Conservation (phyloP, 495 filamentous ascomycete species). For the Rhypophila decipiens region DNA sequence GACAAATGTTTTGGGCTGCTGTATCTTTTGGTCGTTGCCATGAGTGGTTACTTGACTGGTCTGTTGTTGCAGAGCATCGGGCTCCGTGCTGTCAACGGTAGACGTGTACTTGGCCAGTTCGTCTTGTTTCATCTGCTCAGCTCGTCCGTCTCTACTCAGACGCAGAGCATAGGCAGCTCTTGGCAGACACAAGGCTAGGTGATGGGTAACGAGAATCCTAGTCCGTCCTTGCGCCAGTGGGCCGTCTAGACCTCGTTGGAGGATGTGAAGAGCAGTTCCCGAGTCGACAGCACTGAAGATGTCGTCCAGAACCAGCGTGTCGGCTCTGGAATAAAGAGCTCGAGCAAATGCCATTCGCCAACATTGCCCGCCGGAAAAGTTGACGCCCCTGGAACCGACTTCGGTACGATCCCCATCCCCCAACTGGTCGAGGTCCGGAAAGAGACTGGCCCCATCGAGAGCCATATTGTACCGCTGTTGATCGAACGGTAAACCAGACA, state of each 20-base stretch:
- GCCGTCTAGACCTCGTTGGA: slow-evolving; percentile 45
- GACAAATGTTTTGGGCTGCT: too few relatives aligned
- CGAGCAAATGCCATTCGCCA: slow-evolving; percentile 63
- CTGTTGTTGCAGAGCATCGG: too few relatives aligned
- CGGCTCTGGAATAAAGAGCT: slow-evolving; percentile 62
- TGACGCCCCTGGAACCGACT: slow-evolving; percentile 64
- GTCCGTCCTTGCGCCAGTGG: slow-evolving; percentile 40
- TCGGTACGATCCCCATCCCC: slow-evolving; percentile 62
- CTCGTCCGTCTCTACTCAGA: too few relatives aligned
- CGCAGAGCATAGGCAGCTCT: too few relatives aligned
- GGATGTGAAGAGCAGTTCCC: too few relatives aligned
- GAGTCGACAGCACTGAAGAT: slow-evolving; percentile 50
- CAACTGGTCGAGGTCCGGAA: slow-evolving; percentile 57
- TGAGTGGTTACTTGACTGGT: too few relatives aligned
- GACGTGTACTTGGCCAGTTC: too few relatives aligned
- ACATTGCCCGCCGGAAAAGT: slow-evolving; percentile 64
- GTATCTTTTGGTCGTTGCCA: too few relatives aligned
- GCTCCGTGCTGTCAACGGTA: too few relatives aligned
- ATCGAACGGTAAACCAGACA: slow-evolving; percentile 47
- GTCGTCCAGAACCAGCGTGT: slow-evolving; percentile 62
- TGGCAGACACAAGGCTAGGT: slow-evolving; percentile 47
- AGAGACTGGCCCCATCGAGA: slow-evolving; percentile 56
- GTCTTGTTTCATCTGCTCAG: too few relatives aligned
- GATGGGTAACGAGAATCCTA: slow-evolving; percentile 48
- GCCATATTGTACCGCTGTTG: slow-evolving; percentile 46